Conservation (phyloP, 2,329 filamentous ascomycete species). For the Aureobasidium namibiae region DNA sequence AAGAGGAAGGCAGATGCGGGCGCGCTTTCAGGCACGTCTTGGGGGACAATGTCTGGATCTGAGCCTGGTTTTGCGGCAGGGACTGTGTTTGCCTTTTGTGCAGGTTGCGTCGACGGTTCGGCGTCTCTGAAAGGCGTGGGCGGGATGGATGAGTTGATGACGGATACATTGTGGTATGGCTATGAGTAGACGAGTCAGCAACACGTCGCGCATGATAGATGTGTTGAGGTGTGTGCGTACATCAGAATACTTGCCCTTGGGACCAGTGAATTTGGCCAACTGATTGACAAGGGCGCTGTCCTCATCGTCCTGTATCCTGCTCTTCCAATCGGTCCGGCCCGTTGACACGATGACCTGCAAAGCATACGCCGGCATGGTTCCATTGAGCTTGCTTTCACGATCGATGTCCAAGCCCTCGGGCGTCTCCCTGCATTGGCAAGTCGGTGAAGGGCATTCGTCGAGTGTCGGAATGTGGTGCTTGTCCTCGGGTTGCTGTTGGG, state of each 20-base stretch:
- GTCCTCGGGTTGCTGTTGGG: conserved; percentile 17
- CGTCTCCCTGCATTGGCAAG: conserved; percentile 64
- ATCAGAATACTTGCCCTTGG: conserved; percentile 36
- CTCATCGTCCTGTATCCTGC: conserved; percentile 75
- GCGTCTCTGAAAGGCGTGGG: conserved; percentile 34
- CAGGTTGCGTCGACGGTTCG: conserved; percentile 15
- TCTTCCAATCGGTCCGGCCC: conserved; percentile 71
- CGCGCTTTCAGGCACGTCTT: conserved; percentile 33
- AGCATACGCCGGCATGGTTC: conserved; percentile 67
- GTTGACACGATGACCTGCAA: conserved; percentile 82
- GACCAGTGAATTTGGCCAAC: conserved; percentile 49
- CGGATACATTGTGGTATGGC: conserved; percentile 75
- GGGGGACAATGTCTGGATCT: conserved; percentile 27
- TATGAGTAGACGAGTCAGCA: conserved; percentile 31
- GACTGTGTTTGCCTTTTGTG: conserved; percentile 6
- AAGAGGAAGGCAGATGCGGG: conserved; percentile 64
- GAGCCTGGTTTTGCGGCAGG: conserved; percentile 18
- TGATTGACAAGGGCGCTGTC: conserved; percentile 54
- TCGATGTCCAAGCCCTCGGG: conserved; percentile 67
- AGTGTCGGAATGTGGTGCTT: conserved; percentile 37
- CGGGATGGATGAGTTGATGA: conserved; percentile 68
- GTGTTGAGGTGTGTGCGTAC: conserved; percentile 28
- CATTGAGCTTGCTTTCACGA: conserved; percentile 58
- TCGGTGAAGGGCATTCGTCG: conserved; percentile 62
- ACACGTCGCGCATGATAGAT: not conserved